Evolutionary conservation across 805 yeast species (phyloP).

Genomic region (Ogataea naganishii): DNA sequence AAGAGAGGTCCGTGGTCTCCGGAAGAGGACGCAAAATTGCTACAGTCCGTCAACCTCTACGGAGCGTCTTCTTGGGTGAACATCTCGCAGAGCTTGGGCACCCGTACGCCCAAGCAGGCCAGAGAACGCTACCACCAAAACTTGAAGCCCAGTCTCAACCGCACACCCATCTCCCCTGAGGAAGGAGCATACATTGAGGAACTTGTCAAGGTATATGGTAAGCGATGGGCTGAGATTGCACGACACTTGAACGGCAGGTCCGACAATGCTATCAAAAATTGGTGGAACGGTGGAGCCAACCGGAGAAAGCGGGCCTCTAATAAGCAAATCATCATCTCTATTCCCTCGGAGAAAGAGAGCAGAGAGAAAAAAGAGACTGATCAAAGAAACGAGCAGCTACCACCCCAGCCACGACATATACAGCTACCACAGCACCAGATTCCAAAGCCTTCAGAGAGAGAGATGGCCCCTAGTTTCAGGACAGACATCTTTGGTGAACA

Average conservation of each 20-base stretch:
- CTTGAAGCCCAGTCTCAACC: slow-evolving; percentile 73
- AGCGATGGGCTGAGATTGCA: slow-evolving; percentile 91
- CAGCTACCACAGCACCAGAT: slow-evolving; percentile 1
- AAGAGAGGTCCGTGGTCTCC: slow-evolving; percentile 89
- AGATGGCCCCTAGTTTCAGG: no score
- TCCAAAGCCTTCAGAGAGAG: no score
- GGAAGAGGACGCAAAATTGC: slow-evolving; percentile 65
- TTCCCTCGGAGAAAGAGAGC: no score
- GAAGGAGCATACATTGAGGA: slow-evolving; percentile 79
- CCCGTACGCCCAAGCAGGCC: slow-evolving; percentile 87
- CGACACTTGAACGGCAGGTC: slow-evolving; percentile 78
- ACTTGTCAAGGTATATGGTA: slow-evolving; percentile 71
- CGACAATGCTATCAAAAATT: slow-evolving; percentile 88
- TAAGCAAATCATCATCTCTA: slow-evolving; percentile 10
- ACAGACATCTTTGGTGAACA: no score
- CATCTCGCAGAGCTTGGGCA: slow-evolving; percentile 61
- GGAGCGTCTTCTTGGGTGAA: slow-evolving; percentile 83
- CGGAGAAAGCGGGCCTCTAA: slow-evolving; percentile 54
- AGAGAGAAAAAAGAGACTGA: slow-evolving; percentile 7
- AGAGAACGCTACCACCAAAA: slow-evolving; percentile 89
- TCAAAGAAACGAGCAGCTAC: slow-evolving; percentile 3
- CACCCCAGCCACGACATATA: slow-evolving; percentile 2
- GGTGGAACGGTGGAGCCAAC: slow-evolving; percentile 96
- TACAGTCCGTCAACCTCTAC: slow-evolving; percentile 58
- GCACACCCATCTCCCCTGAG: slow-evolving; percentile 74